Evolutionary conservation across 2,329 filamentous ascomycete genomes (phyloP).

Genomic region (Aspergillus thermomutatus): DNA sequence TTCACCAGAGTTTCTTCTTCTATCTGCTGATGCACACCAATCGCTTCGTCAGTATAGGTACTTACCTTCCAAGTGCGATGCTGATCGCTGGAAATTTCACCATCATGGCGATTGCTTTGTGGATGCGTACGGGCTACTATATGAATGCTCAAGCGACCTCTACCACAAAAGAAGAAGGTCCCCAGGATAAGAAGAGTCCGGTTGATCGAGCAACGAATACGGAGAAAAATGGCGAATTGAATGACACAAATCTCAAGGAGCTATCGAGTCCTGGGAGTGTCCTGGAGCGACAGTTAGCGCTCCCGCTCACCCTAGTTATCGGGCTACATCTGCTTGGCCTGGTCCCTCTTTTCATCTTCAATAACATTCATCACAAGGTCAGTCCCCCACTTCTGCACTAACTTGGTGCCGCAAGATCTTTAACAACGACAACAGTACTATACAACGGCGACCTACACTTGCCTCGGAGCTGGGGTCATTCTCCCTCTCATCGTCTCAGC

Average conservation of each 20-base stretch:
- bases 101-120: constrained; percentile 91
- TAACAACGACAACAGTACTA: constrained; percentile 50
- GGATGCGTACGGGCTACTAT: constrained; percentile 76
- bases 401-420: constrained; percentile 7
- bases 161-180: constrained; percentile 18
- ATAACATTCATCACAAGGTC: constrained; percentile 65
- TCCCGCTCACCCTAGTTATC: constrained; percentile 67
- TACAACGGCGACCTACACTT: constrained; percentile 55
- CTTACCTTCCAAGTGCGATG: constrained; percentile 97
- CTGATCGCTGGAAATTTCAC: constrained; percentile 90
- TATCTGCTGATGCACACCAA: constrained; percentile 90
- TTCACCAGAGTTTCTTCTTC: constrained; percentile 99
- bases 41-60: constrained; percentile 96
- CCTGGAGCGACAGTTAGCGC: constrained; percentile 39
- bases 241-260: constrained; percentile 11
- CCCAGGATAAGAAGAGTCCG: constrained; percentile 29
- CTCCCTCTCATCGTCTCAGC: constrained; percentile 58
- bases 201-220: constrained; percentile 13
- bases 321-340: constrained; percentile 72
- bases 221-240: constrained; percentile 11
- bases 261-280: constrained; percentile 20
- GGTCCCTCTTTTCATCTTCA: constrained; percentile 83
- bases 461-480: constrained; percentile 53
- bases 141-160: constrained; percentile 17
- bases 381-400: constrained; percentile 27